A percentile compares a stretch with the other conserved stretches of the same genome.
Evolutionary conservation across 2,329 filamentous ascomycete species (phyloP).

Genomic region (Colletotrichum sublineola): DNA sequence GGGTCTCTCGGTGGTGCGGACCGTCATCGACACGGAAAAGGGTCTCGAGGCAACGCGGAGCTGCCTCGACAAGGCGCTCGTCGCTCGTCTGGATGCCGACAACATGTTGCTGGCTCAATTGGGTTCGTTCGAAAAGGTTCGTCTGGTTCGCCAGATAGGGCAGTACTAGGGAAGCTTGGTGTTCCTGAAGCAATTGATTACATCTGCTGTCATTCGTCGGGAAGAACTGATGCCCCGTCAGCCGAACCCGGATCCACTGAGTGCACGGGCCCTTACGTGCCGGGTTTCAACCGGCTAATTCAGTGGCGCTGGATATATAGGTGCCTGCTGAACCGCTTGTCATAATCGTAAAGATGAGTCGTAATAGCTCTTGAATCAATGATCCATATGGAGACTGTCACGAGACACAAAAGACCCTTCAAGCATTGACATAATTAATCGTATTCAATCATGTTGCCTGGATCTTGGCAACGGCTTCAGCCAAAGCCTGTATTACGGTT

Average conservation of each 20-base stretch:
- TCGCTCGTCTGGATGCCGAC: constrained; percentile 56
- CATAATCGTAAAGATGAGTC: background rate
- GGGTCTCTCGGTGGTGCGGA: constrained; percentile 53
- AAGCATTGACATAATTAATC: too few relatives aligned
- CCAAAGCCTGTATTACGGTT: background rate
- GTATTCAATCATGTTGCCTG: background rate
- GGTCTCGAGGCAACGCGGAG: constrained; percentile 60
- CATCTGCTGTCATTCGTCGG: constrained; percentile 40
- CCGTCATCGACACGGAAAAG: constrained; percentile 60
- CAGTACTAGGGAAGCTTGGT: constrained; percentile 37
- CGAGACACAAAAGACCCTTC: background rate
- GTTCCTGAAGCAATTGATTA: constrained; percentile 41
- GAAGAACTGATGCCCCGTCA: constrained; percentile 36
- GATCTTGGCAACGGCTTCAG: background rate
- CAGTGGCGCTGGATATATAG: background rate
- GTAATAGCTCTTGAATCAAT: background rate
- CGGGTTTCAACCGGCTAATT: background rate
- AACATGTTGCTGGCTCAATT: constrained; percentile 57
- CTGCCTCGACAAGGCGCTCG: constrained; percentile 59
- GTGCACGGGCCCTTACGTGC: background rate
- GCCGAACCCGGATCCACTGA: constrained; percentile 12
- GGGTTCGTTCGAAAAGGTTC: constrained; percentile 20
- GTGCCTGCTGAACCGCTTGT: too few relatives aligned
- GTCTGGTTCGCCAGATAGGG: constrained; percentile 34
- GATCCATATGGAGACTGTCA: background rate